These are phyloP conservation scores for Cutaneotrichosporon curvatum DNA, from an alignment of 1,284 basidiomycete species.

Conservation along the genomic window DNA sequence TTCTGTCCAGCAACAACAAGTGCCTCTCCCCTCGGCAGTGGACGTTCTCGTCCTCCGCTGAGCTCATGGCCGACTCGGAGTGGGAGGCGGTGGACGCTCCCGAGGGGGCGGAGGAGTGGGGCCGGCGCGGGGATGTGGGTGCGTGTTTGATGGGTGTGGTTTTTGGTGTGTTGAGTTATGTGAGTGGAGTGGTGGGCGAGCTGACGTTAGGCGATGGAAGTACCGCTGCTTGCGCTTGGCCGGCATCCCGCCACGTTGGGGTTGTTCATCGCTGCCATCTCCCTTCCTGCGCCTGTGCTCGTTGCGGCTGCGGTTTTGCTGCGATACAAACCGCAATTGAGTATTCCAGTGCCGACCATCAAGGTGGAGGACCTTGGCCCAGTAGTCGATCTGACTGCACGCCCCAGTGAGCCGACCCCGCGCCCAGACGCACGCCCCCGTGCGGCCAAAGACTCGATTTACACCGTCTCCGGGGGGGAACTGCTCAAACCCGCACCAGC, in stretches of 20 bases:
- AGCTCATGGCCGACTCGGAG: neutral
- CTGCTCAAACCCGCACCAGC: neutral
- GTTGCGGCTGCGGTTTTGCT: neutral
- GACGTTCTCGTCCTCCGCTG: neutral
- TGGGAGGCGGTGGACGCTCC: constrained; percentile 2
- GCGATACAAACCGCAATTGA: constrained; percentile 1
- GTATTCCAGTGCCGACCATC: too few species aligned
- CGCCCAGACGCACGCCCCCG: too few species aligned
- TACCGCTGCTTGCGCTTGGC: constrained; percentile 22
- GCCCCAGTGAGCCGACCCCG: too few species aligned
- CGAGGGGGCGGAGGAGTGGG: neutral
- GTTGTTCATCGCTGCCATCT: constrained; percentile 23
- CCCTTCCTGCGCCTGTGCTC: constrained; percentile 26
- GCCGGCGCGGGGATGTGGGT: constrained; percentile 11
- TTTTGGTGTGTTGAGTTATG: constrained; percentile 2
- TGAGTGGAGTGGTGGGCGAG: neutral
- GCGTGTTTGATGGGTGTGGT: constrained; percentile 23
- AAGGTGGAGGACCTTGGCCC: too few species aligned
- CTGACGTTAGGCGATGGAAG: constrained; percentile 10
- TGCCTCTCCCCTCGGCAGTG: constrained; percentile 3
- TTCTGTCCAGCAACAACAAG: too few species aligned
- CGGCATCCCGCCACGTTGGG: constrained; percentile 10
- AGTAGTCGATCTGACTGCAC: too few species aligned
- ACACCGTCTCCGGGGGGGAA: constrained; percentile 1
- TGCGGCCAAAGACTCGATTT: constrained; percentile 8